Evolutionary conservation across 2,329 filamentous ascomycete genomes (phyloP).

Genomic region (Westerdykella ornata): DNA sequence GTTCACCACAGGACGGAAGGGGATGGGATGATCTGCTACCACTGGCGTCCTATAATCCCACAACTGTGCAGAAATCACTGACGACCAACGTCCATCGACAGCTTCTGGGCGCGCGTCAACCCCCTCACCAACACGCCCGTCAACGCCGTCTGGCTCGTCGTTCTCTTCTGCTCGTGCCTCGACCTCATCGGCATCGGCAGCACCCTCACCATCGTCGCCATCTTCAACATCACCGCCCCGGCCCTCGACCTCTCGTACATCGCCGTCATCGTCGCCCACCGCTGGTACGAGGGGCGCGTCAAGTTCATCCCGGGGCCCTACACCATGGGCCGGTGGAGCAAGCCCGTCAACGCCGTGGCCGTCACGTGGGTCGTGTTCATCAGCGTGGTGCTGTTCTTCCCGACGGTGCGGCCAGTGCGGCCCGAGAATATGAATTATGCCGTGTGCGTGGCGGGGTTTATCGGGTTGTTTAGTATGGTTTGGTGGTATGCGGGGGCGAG

Average conservation of each 20-base stretch:
- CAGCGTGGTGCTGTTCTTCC: constrained; percentile 53
- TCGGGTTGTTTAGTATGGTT: constrained; percentile 43
- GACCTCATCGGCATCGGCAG: constrained; percentile 49
- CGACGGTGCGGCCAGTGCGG: constrained; percentile 40
- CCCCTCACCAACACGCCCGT: constrained; percentile 52
- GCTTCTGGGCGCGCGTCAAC: constrained; percentile 50
- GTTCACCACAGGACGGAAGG: background rate
- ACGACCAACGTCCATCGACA: constrained; percentile 22
- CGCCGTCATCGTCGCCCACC: constrained; percentile 54
- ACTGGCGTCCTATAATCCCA: no score
- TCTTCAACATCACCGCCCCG: constrained; percentile 45
- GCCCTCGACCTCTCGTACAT: constrained; percentile 51
- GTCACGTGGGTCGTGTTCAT: constrained; percentile 59
- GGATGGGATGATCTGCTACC: no score
- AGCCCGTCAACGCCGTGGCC: constrained; percentile 50
- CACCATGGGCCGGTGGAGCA: constrained; percentile 51
- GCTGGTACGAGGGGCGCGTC: constrained; percentile 48
- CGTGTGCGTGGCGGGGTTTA: constrained; percentile 42
- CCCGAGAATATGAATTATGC: constrained; percentile 46
- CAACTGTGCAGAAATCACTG: no score
- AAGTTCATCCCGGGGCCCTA: constrained; percentile 53
- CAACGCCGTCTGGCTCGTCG: constrained; percentile 59
- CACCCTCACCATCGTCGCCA: constrained; percentile 45
- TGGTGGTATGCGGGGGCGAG: constrained; percentile 42
- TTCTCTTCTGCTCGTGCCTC: constrained; percentile 49